Evolutionary conservation across 2,329 filamentous ascomycete species (phyloP).

Genomic region (Xylaria sp.): DNA sequence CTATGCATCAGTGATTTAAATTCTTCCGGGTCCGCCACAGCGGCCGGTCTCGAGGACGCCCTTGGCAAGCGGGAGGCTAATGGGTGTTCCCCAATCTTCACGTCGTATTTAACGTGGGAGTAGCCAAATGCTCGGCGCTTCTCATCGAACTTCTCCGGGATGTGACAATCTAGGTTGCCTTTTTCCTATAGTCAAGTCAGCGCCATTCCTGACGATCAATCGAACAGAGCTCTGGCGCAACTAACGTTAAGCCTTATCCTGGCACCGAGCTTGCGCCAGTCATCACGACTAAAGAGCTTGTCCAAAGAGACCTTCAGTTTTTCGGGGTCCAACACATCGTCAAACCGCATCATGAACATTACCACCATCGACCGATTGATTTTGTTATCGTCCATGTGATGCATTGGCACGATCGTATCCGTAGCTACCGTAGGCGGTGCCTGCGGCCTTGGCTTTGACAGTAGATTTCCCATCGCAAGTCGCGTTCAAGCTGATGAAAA

Average conservation of each 20-base stretch:
- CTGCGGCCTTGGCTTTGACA: not conserved
- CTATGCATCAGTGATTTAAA: constrained; percentile 37
- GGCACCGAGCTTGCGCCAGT: constrained; percentile 54
- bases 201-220: not conserved
- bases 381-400: constrained; percentile 26
- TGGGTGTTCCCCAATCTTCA: constrained; percentile 15
- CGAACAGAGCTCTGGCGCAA: not conserved
- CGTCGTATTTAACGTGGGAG: constrained; percentile 44
- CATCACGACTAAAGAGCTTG: constrained; percentile 47
- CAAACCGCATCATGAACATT: constrained; percentile 16
- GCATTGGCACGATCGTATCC: constrained; percentile 22
- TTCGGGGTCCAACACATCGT: constrained; percentile 48
- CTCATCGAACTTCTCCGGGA: constrained; percentile 39
- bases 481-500: not conserved
- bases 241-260: constrained; percentile 48
- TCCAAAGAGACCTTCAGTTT: constrained; percentile 45
- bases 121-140: constrained; percentile 50
- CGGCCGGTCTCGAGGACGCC: not conserved
- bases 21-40: constrained; percentile 34
- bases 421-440: not conserved
- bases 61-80: not conserved
- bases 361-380: constrained; percentile 29
- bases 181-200: constrained; percentile 24
- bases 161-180: constrained; percentile 49
- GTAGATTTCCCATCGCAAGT: not conserved